Evolutionary conservation across 1,139 yeast species (phyloP).

Genomic region (Saccharomycopsis crataegensis): DNA sequence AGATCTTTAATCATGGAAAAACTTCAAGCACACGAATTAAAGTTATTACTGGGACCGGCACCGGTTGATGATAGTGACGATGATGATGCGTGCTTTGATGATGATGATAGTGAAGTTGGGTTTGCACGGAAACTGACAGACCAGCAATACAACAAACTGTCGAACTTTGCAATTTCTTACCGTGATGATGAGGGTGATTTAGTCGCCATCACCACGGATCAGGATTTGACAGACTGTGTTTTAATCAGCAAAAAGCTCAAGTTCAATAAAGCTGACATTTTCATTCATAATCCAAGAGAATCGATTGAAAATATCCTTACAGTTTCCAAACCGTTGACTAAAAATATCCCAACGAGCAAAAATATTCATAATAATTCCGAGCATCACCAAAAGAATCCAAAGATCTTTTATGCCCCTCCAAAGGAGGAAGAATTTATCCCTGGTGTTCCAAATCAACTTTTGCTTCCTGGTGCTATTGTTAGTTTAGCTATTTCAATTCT

Average conservation of each 20-base stretch:
- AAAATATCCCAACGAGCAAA: background rate
- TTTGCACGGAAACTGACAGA: background rate
- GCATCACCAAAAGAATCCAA: background rate
- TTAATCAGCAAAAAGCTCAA: slow-evolving; percentile 42
- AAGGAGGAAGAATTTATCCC: slow-evolving; percentile 30
- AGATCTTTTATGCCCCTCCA: background rate
- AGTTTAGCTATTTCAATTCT: slow-evolving; percentile 55
- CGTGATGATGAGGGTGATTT: slow-evolving; percentile 82
- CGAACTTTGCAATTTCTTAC: slow-evolving; percentile 61
- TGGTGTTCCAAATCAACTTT: slow-evolving; percentile 51
- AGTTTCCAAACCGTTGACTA: slow-evolving; percentile 1
- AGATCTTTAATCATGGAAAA: slow-evolving; percentile 39
- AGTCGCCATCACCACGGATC: slow-evolving; percentile 68
- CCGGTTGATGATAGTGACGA: slow-evolving; percentile 25
- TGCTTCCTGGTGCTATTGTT: slow-evolving; percentile 58
- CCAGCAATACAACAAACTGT: background rate
- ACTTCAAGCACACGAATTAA: slow-evolving; percentile 37
- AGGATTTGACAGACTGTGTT: slow-evolving; percentile 68
- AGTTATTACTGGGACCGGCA: slow-evolving; percentile 30
- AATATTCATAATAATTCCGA: background rate
- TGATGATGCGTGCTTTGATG: slow-evolving; percentile 21
- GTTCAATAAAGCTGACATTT: slow-evolving; percentile 61
- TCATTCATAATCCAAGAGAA: slow-evolving; percentile 62
- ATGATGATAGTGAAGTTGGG: slow-evolving; percentile 15
- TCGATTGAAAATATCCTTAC: slow-evolving; percentile 26